These are phyloP conservation scores for Peronospora belbahrii DNA, from an alignment of 352 stramenopile species.

Conservation along the genomic window DNA sequence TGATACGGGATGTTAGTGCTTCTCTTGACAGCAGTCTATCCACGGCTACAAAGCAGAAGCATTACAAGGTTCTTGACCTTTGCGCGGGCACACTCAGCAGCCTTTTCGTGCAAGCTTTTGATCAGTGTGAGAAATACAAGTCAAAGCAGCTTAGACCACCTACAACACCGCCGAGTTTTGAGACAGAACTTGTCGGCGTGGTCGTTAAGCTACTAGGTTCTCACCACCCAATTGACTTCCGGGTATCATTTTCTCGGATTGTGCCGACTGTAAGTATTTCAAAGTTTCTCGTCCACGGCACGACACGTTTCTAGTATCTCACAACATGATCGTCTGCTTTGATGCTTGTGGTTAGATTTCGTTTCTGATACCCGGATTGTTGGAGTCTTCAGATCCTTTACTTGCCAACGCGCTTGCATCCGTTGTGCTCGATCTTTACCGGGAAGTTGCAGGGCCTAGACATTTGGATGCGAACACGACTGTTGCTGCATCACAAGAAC, in stretches of 20 bases:
- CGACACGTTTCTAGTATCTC: too few relatives aligned
- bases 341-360: slow-evolving; percentile 9
- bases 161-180: slow-evolving; percentile 7
- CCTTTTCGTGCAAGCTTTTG: slow-evolving; percentile 18
- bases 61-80: slow-evolving; percentile 28
- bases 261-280: slow-evolving; percentile 26
- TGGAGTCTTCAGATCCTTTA: slow-evolving; percentile 14
- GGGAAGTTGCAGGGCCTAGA: slow-evolving; percentile 18
- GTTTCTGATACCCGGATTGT: slow-evolving; percentile 10
- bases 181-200: slow-evolving; percentile 9
- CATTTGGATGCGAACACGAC: slow-evolving; percentile 1
- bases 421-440: slow-evolving; percentile 33
- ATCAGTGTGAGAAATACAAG: slow-evolving; percentile 3
- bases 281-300: neutral
- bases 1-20: slow-evolving; percentile 24
- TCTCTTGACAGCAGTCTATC: slow-evolving; percentile 16
- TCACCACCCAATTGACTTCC: slow-evolving; percentile 31
- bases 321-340: neutral
- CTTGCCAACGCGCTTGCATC: slow-evolving; percentile 24
- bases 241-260: slow-evolving; percentile 30
- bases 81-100: slow-evolving; percentile 20
- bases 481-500: neutral
- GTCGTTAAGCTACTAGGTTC: slow-evolving; percentile 21
- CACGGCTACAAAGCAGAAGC: slow-evolving; percentile 3
- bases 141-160: slow-evolving; percentile 1